phyloP scores from a whole-genome alignment of 2,329 filamentous ascomycete species.

The Trichoderma citrinoviride region DNA sequence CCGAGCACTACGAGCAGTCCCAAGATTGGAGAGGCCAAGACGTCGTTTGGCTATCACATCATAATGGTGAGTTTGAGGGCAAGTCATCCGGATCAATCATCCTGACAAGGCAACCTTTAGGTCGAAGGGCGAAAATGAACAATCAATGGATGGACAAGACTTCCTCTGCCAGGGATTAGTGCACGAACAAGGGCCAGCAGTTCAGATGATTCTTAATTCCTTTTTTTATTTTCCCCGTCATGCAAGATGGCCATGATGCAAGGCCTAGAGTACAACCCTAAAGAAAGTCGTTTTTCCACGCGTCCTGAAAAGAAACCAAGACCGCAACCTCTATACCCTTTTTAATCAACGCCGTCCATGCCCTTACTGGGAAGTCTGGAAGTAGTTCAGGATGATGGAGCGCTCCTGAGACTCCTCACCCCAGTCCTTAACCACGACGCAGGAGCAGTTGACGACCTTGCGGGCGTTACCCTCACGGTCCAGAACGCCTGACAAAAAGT shows the following conservation, averaged over 20 bases:
- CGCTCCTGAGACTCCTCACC: constrained; percentile 99
- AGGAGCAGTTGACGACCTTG: constrained; percentile 99
- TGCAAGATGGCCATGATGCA: constrained; percentile 37
- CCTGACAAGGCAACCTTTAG: background rate
- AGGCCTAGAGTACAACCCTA: constrained; percentile 45
- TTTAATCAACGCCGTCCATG: constrained; percentile 36
- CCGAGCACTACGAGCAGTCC: constrained; percentile 62
- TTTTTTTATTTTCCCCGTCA: constrained; percentile 41
- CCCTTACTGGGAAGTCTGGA: constrained; percentile 80
- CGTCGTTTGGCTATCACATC: constrained; percentile 74
- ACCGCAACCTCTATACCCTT: constrained; percentile 42
- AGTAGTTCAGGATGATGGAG: constrained; percentile 99
- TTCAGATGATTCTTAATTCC: constrained; percentile 22
- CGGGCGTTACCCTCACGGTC: constrained; percentile 99
- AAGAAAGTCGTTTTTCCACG: constrained; percentile 32
- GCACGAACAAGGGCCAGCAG: background rate
- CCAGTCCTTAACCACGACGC: constrained; percentile 99
- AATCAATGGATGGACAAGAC: background rate
- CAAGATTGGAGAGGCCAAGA: constrained; percentile 69
- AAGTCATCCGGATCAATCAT: background rate
- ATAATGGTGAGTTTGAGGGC: constrained; percentile 60
- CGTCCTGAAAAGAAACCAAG: constrained; percentile 32
- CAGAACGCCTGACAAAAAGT: constrained; percentile 69
- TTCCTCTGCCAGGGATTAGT: background rate
- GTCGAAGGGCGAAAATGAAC: constrained; percentile 21